Base-by-base conservation (phyloP, 805 yeast species). In the Candida parachauliodes region DNA sequence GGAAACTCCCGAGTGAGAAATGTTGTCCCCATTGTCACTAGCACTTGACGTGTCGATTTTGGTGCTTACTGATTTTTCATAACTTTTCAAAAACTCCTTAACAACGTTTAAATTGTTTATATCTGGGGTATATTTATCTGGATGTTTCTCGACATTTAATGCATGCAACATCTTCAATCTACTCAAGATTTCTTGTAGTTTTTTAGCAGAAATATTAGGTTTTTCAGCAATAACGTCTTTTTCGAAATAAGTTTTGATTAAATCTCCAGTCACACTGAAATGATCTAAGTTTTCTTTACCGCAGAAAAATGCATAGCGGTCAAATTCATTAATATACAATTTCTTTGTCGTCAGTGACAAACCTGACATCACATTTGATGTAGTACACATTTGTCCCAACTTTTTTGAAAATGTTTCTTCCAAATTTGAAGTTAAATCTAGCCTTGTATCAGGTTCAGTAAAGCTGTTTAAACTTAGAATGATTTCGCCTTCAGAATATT, bases 271-370 rank as follows among this genome's bases (percentile, higher is more conserved):
- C 3, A 40, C 20, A n/a, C 23, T 36, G 25, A 40, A 40, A 26
- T 40, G 37, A 16, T 36, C 32, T n/a, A 40, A 28, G 3, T 35
- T 35, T 21, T 36, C 29, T 9, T 17, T 34, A 24, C 25, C 21
- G 19, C 44, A 40, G 20, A 40, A 40, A 23, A n/a, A 29, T 11
- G 41, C 44, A 37, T 36, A 40, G 9, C 44, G 34, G 17, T 29
- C 33, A 33, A 36, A 40, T 31, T 40, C 44, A 14, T 32, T 31
- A 8, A 12, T 4, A 24, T 40, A 32, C 16, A 40, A 34, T n/a
- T 32, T 37, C 23, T 28, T 34, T 16, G 32, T 32, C 6, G 37
- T n/a, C 5, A 26, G 29, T 12, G 44, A 36, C 15, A 40, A 22
- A 4, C 32, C 38, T 5, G 31, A 22, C 16, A 40, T 28, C 14